Conservation (phyloP, 225 moss, liverwort and hornwort genomes). For the Physcomitrium patens region DNA sequence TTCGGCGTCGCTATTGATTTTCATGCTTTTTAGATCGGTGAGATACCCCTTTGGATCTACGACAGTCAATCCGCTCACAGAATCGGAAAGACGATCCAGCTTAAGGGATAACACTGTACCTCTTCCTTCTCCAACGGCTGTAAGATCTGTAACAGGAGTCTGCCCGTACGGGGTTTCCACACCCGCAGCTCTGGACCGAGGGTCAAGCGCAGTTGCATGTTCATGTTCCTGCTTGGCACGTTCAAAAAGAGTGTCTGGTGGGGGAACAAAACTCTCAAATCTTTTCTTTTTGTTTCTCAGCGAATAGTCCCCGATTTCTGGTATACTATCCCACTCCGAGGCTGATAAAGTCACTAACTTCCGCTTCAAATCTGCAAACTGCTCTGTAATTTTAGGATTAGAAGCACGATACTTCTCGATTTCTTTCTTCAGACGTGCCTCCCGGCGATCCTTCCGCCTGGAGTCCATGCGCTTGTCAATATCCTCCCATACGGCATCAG, state of each 20-base stretch:
- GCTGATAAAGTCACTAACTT: slow-evolving; percentile 76
- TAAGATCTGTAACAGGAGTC: slow-evolving; percentile 95
- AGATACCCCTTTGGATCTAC: slow-evolving; percentile 76
- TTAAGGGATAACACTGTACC: slow-evolving; percentile 85
- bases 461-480: slow-evolving; percentile 96
- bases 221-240: slow-evolving; percentile 91
- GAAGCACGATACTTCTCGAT: slow-evolving; percentile 96
- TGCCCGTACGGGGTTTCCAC: slow-evolving; percentile 90
- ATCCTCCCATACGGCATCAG: slow-evolving; percentile 91
- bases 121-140: slow-evolving; percentile 92
- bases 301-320: slow-evolving; percentile 85
- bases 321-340: slow-evolving; percentile 90
- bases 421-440: slow-evolving; percentile 86
- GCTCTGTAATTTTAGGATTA: slow-evolving; percentile 89
- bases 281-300: slow-evolving; percentile 89
- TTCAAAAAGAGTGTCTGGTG: slow-evolving; percentile 91
- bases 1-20: slow-evolving; percentile 69
- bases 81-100: slow-evolving; percentile 87
- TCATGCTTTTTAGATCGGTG: slow-evolving; percentile 72
- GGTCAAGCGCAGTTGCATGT: slow-evolving; percentile 90
- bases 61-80: slow-evolving; percentile 82
- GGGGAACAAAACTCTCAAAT: slow-evolving; percentile 89
- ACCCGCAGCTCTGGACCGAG: slow-evolving; percentile 82
- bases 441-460: slow-evolving; percentile 79
- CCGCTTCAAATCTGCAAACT: slow-evolving; percentile 89